These are phyloP conservation scores for Sporisorium sorghi DNA, from an alignment of 1,284 basidiomycete genomes.

Conservation along the genomic window DNA sequence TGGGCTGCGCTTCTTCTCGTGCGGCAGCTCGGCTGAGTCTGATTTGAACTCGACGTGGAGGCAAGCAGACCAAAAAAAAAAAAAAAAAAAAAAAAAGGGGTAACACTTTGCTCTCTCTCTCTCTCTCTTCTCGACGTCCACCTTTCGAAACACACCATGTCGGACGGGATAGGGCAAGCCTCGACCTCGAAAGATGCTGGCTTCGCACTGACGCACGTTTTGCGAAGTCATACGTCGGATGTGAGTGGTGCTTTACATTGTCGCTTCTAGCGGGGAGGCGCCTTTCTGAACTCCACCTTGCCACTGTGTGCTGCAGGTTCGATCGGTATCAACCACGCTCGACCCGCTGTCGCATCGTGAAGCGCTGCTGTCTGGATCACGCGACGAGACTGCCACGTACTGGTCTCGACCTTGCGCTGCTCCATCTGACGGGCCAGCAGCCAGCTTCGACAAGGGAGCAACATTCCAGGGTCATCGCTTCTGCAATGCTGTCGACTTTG, in stretches of 20 bases:
- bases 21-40: constrained; percentile 1
- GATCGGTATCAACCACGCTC: constrained; percentile 22
- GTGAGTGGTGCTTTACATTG: constrained; percentile 14
- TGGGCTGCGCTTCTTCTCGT: constrained; percentile 12
- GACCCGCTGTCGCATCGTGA: constrained; percentile 32
- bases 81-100: no score
- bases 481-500: constrained; percentile 38
- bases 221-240: constrained; percentile 36
- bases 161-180: not conserved
- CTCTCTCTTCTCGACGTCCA: not conserved
- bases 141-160: constrained; percentile 3
- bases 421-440: not conserved
- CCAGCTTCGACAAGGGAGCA: constrained; percentile 17
- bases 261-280: not conserved
- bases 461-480: constrained; percentile 28
- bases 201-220: constrained; percentile 33
- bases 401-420: constrained; percentile 30
- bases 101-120: not conserved
- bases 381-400: constrained; percentile 30
- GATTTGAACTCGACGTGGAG: not conserved
- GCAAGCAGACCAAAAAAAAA: not conserved
- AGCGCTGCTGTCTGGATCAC: constrained; percentile 41
- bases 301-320: constrained; percentile 14
- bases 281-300: not conserved
- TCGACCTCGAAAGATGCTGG: not conserved